Conservation (phyloP, 768 basidiomycete species). For the Hemileccinum impolitum region DNA sequence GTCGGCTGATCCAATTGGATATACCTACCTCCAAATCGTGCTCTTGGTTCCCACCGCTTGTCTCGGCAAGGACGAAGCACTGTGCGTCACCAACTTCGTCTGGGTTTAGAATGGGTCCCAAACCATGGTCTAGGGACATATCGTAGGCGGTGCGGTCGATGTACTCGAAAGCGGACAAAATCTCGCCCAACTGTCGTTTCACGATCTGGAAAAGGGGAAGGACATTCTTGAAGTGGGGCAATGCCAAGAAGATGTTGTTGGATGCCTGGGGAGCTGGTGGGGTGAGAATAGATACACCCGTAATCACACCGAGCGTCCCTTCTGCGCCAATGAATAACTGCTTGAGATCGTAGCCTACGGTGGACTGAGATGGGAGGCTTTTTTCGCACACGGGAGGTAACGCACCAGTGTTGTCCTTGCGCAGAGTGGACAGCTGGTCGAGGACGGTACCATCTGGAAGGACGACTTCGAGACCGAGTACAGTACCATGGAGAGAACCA, state of each 20-base stretch:
- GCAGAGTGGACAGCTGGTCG: conserved; percentile 81
- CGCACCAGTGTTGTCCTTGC: conserved; percentile 96
- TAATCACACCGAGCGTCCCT: conserved; percentile 94
- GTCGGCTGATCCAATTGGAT: conserved; percentile 4
- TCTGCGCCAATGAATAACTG: conserved; percentile 98
- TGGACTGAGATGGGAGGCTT: neutral
- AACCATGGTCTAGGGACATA: conserved; percentile 78
- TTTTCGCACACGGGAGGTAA: neutral
- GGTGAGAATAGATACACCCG: conserved; percentile 91
- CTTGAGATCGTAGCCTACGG: conserved; percentile 92
- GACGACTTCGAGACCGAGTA: conserved; percentile 94
- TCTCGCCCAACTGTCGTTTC: conserved; percentile 84
- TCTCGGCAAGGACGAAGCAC: conserved; percentile 93
- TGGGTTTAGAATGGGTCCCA: conserved; percentile 71
- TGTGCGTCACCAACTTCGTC: conserved; percentile 73
- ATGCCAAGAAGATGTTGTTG: conserved; percentile 88
- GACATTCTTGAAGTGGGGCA: conserved; percentile 84
- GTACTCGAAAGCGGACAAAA: conserved; percentile 96
- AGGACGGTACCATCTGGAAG: conserved; percentile 91
- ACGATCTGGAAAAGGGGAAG: conserved; percentile 80
- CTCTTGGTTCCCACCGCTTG: conserved; percentile 86
- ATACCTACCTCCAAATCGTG: conserved; percentile 85
- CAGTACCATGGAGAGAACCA: conserved; percentile 91
- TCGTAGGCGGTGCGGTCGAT: conserved; percentile 87
- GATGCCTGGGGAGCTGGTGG: conserved; percentile 78